Conservation (phyloP, 129 eudicot species). For the Apium graveolens region DNA sequence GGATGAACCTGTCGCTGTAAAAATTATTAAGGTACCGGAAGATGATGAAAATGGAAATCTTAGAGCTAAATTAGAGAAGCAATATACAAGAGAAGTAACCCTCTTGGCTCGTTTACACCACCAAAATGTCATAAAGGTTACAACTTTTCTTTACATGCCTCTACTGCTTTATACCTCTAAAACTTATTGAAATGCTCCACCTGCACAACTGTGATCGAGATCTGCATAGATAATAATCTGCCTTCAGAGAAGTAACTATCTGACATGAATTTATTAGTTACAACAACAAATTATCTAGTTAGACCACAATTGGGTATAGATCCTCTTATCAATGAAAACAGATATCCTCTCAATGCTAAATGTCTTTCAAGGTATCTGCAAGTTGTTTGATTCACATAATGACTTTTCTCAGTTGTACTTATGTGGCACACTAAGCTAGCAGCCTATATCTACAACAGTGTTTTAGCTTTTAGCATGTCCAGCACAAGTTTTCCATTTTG, state of each 20-base stretch:
- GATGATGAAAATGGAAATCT: constrained; percentile 81
- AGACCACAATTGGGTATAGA: background rate
- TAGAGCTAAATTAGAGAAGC: constrained; percentile 64
- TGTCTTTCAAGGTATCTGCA: background rate
- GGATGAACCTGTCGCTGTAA: constrained; percentile 77
- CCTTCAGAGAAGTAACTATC: background rate
- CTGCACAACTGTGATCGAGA: background rate
- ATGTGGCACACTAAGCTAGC: background rate
- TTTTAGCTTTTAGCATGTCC: background rate
- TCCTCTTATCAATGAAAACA: background rate
- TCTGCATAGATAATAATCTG: background rate
- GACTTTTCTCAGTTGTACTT: background rate
- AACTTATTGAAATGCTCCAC: background rate
- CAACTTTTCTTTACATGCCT: background rate
- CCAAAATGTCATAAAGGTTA: constrained; percentile 65
- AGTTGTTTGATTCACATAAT: background rate
- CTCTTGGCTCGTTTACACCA: constrained; percentile 71
- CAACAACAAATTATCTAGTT: background rate
- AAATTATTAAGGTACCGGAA: constrained; percentile 70
- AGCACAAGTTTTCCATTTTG: background rate
- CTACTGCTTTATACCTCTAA: background rate
- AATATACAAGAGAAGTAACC: constrained; percentile 68
- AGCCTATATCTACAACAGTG: background rate
- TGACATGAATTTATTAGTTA: background rate
- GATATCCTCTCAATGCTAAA: background rate